A percentile compares a stretch with the other conserved stretches of the same genome.
Conservation (phyloP, 805 yeast genomes). For the Ogataea nonfermentans region DNA sequence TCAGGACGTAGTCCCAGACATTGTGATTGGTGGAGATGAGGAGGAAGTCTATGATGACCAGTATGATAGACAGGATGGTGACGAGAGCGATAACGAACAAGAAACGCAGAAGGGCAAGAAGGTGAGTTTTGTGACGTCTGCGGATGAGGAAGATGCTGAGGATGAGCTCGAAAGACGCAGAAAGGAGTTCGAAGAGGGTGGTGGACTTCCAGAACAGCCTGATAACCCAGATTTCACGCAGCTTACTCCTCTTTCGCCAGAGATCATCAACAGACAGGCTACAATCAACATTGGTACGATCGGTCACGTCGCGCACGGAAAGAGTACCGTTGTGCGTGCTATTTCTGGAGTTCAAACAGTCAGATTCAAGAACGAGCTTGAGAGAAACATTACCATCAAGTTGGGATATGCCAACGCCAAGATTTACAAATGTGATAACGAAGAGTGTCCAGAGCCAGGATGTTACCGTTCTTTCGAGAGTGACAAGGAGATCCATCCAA, state of each 20-base stretch:
- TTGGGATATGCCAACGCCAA: constrained; percentile 99
- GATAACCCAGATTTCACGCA: constrained; percentile 77
- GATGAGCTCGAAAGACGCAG: constrained; percentile 72
- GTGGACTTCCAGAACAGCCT: constrained; percentile 97
- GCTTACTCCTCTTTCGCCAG: constrained; percentile 88
- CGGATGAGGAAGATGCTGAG: constrained; percentile 51
- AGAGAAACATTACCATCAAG: constrained; percentile 97
- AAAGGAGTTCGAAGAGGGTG: constrained; percentile 94
- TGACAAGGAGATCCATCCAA: constrained; percentile 92
- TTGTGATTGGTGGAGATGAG: constrained; percentile 62
- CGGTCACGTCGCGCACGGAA: constrained; percentile 99
- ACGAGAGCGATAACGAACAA: constrained; percentile 40
- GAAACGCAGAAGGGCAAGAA: constrained; percentile 55
- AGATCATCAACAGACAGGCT: constrained; percentile 97
- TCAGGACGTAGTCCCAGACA: constrained; percentile 82
- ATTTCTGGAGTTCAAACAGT: constrained; percentile 99
- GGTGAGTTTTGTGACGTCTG: constrained; percentile 78
- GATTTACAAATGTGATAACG: constrained; percentile 88
- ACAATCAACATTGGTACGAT: constrained; percentile 98
- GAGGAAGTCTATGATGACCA: constrained; percentile 38
- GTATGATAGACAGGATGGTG: constrained; percentile 29
- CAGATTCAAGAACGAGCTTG: constrained; percentile 97
- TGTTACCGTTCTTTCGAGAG: constrained; percentile 93
- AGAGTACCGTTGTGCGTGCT: constrained; percentile 96
- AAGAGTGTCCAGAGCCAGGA: constrained; percentile 86